phyloP scores from a whole-genome alignment of 257 asterid genomes.

The Nicotiana paniculata region DNA sequence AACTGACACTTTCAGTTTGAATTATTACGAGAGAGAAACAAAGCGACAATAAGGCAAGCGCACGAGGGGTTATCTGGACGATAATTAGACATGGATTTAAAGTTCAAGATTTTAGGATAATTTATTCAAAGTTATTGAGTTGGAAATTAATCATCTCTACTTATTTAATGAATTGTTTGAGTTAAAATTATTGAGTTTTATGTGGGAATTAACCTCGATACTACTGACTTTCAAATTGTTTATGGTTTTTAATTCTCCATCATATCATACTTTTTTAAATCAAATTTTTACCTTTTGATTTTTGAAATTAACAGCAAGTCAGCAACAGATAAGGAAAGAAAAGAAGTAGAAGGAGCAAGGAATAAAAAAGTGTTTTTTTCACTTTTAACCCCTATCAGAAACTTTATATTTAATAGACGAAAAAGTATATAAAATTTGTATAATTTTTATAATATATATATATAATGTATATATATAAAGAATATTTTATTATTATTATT shows the following conservation, averaged over 20 bases:
- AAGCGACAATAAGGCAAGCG: slow-evolving; percentile 25
- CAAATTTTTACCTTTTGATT: neutral
- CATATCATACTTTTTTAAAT: neutral
- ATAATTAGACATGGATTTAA: no score
- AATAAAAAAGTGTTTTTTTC: no score
- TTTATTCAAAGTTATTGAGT: no score
- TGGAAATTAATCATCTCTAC: no score
- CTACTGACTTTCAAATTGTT: neutral
- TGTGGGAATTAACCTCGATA: slow-evolving; percentile 26
- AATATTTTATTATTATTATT: no score
- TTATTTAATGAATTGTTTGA: no score
- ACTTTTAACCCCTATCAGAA: rapidly evolving
- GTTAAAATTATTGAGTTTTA: no score
- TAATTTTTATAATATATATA: no score
- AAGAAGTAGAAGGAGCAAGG: neutral
- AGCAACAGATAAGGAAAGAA: neutral
- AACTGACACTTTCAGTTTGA: neutral
- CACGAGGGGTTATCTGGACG: slow-evolving; percentile 30
- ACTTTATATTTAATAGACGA: no score
- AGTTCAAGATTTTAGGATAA: no score
- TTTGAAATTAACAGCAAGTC: slow-evolving; percentile 24
- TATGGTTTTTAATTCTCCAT: neutral
- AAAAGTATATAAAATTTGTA: no score
- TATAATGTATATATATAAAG: no score
- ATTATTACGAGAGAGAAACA: neutral